Conservation (phyloP, 2,329 filamentous ascomycete genomes). For the Penicillium aurantiogriseum region DNA sequence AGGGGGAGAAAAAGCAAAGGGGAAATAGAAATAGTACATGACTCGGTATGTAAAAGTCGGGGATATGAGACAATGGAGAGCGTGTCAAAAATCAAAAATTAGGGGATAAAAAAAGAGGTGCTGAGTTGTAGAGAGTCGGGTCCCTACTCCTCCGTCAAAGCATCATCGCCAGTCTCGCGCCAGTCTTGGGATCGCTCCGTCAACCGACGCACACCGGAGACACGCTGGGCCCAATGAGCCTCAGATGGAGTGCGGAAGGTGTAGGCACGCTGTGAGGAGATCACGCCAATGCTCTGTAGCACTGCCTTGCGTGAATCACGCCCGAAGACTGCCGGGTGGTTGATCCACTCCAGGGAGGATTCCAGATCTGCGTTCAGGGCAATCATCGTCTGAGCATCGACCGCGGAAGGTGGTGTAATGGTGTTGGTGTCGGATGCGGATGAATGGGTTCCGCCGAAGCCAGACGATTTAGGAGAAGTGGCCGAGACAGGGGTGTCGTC, state of each 20-base stretch:
- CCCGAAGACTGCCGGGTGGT: constrained; percentile 90
- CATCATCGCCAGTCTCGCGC: constrained; percentile 81
- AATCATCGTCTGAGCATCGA: constrained; percentile 76
- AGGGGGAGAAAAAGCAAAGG: constrained; percentile 7
- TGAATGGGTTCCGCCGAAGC: constrained; percentile 35
- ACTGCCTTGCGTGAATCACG: constrained; percentile 94
- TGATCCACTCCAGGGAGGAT: constrained; percentile 92
- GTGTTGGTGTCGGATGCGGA: constrained; percentile 46
- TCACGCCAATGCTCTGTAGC: constrained; percentile 92
- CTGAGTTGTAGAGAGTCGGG: not conserved
- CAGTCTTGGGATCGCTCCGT: constrained; percentile 85
- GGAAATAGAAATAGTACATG: not conserved
- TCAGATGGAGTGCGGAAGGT: constrained; percentile 91
- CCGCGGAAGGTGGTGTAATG: constrained; percentile 62
- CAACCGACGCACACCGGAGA: constrained; percentile 75
- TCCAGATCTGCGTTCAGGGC: constrained; percentile 91
- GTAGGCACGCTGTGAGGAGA: constrained; percentile 88
- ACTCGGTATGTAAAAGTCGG: constrained; percentile 2
- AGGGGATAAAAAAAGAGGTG: not conserved
- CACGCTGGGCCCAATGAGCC: constrained; percentile 80
- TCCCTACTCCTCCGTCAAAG: constrained; percentile 55
- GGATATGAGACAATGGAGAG: constrained; percentile 1
- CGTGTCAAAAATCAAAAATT: constrained; percentile 1
- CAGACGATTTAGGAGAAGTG: constrained; percentile 39
- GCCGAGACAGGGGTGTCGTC: constrained; percentile 37